phyloP scores from a whole-genome alignment of 257 asterid species.

The Paulownia fortunei region DNA sequence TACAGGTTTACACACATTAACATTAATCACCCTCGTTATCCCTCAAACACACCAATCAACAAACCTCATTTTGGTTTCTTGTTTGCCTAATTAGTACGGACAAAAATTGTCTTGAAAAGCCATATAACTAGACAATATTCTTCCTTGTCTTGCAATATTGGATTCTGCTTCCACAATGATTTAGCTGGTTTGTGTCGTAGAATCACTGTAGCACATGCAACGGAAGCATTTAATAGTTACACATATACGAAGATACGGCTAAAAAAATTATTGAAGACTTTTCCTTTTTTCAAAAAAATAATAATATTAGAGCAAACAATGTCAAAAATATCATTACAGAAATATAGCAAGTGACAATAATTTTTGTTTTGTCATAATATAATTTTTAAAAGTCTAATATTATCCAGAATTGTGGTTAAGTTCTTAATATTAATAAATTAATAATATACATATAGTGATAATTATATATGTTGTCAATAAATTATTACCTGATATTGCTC shows the following conservation, averaged over 20 bases:
- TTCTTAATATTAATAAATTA: no score
- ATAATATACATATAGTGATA: no score
- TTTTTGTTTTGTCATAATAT: no score
- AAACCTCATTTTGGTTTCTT: neutral
- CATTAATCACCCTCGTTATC: neutral
- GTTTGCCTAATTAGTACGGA: constrained; percentile 9
- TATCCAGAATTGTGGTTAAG: neutral
- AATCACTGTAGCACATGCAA: no score
- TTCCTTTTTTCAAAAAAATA: no score
- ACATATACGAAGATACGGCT: no score
- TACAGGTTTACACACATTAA: constrained; percentile 39
- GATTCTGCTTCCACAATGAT: neutral
- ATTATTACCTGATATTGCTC: no score
- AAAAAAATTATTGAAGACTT: no score
- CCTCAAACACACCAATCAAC: constrained; percentile 1
- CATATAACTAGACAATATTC: constrained; percentile 11
- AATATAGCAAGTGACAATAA: neutral
- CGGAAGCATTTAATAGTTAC: no score
- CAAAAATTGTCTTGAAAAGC: neutral
- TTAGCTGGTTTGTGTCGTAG: no score
- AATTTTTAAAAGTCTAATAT: no score
- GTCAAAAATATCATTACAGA: neutral
- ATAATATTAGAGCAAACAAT: neutral
- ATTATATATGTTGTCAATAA: no score
- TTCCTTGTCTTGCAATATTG: neutral